Evolutionary conservation across 371 early-diverging fungal genomes (phyloP).

Genomic region (Mortierella sp.): DNA sequence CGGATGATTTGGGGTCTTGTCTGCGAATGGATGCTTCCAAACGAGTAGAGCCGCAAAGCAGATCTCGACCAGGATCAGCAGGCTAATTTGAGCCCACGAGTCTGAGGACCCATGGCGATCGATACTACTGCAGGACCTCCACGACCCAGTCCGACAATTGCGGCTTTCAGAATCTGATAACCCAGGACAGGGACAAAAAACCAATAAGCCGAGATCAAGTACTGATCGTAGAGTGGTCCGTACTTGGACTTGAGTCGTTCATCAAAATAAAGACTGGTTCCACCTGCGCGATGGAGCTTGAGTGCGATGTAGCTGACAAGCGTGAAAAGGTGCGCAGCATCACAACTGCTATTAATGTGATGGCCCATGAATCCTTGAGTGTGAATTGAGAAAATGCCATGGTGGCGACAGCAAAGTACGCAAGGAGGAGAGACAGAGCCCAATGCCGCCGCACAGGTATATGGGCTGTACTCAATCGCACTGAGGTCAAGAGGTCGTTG

Average conservation of each 20-base stretch:
- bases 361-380: conserved; percentile 34
- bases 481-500: background rate
- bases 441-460: conserved; percentile 43
- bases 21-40: conserved; percentile 47
- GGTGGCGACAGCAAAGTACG: conserved; percentile 46
- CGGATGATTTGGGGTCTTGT: conserved; percentile 29
- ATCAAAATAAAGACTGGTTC: conserved; percentile 47
- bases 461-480: no score
- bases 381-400: conserved; percentile 55
- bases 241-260: conserved; percentile 46
- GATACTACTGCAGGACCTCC: background rate
- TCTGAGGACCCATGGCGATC: conserved; percentile 15
- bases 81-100: conserved; percentile 35
- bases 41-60: conserved; percentile 25
- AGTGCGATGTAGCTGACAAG: conserved; percentile 27
- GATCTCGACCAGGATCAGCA: conserved; percentile 33
- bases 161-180: conserved; percentile 41
- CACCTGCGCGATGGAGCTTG: conserved; percentile 42
- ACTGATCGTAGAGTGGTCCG: conserved; percentile 52
- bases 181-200: conserved; percentile 53
- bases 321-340: conserved; percentile 28
- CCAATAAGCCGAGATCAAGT: conserved; percentile 40
- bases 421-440: conserved; percentile 42
- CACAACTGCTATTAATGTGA: conserved; percentile 36
- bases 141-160: conserved; percentile 45